These are phyloP conservation scores for Phytophthora syringae DNA, from an alignment of 352 stramenopile genomes.

Conservation along the genomic window DNA sequence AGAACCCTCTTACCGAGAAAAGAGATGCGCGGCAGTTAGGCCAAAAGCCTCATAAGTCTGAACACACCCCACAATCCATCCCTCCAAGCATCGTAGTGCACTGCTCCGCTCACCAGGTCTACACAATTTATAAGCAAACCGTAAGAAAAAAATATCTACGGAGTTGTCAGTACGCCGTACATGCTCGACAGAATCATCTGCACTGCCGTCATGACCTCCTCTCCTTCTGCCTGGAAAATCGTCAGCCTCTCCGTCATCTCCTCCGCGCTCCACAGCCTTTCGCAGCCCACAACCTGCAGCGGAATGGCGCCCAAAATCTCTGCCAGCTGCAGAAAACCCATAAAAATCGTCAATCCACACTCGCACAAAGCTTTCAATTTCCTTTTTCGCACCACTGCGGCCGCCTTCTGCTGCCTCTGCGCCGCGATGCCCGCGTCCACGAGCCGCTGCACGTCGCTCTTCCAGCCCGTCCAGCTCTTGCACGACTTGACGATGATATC, in stretches of 20 bases:
- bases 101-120: slow-evolving; percentile 46
- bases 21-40: slow-evolving; percentile 47
- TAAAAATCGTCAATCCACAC: background rate
- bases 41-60: slow-evolving; percentile 54
- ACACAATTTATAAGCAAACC: background rate
- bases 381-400: slow-evolving; percentile 37
- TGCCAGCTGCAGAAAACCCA: slow-evolving; percentile 46
- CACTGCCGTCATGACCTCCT: slow-evolving; percentile 49
- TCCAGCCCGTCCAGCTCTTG: slow-evolving; percentile 52
- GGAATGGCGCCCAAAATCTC: slow-evolving; percentile 59
- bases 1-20: slow-evolving; percentile 34
- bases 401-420: slow-evolving; percentile 37
- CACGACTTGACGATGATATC: slow-evolving; percentile 58
- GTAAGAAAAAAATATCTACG: background rate
- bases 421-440: slow-evolving; percentile 45
- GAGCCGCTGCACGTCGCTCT: slow-evolving; percentile 52
- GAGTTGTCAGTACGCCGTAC: slow-evolving; percentile 23
- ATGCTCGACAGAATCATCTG: slow-evolving; percentile 52
- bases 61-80: slow-evolving; percentile 69
- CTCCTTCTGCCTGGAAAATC: slow-evolving; percentile 46
- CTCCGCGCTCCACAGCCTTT: slow-evolving; percentile 28
- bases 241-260: slow-evolving; percentile 39
- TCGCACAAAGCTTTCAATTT: background rate
- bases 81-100: slow-evolving; percentile 69
- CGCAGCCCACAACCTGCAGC: slow-evolving; percentile 42